Evolutionary conservation across 192 early-diverging fungal species (phyloP).

Genomic region (Podila clonocystis): DNA sequence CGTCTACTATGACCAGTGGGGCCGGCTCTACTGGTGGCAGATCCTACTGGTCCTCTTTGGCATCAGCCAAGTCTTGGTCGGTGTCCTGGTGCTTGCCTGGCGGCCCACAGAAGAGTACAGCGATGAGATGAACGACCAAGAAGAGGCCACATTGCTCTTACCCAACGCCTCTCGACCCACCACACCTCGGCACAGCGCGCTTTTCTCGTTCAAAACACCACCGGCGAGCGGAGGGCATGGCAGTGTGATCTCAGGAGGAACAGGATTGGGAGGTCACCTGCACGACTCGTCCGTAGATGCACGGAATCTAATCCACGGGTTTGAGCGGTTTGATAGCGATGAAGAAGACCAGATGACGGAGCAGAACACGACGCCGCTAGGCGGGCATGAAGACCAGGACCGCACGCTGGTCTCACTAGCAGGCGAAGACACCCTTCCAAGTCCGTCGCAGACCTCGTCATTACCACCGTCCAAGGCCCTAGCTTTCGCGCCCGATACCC

Average conservation of each 20-base stretch:
- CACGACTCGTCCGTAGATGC: slow-evolving; percentile 29
- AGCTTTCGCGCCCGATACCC: slow-evolving; percentile 14
- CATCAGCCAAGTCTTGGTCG: slow-evolving; percentile 67
- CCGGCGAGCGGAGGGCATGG: slow-evolving; percentile 1
- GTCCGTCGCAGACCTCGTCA: background rate
- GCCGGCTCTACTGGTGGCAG: slow-evolving; percentile 65
- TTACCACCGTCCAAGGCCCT: slow-evolving; percentile 24
- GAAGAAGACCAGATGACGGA: slow-evolving; percentile 21
- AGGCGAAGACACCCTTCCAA: background rate
- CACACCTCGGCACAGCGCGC: slow-evolving; percentile 24
- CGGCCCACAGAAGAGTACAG: slow-evolving; percentile 33
- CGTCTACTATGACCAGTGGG: slow-evolving; percentile 83
- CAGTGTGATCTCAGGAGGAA: background rate
- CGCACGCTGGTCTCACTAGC: slow-evolving; percentile 1
- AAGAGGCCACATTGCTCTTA: slow-evolving; percentile 30
- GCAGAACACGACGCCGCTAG: background rate
- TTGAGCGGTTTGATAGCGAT: slow-evolving; percentile 50
- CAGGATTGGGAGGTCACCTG: slow-evolving; percentile 8
- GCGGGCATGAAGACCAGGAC: slow-evolving; percentile 8
- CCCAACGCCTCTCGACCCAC: slow-evolving; percentile 31
- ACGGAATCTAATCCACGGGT: slow-evolving; percentile 32
- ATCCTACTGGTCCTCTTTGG: slow-evolving; percentile 74
- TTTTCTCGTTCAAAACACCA: slow-evolving; percentile 33
- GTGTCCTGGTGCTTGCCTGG: slow-evolving; percentile 76
- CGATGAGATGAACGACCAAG: slow-evolving; percentile 12